A percentile compares a stretch with the other conserved stretches of the same genome.
Evolutionary conservation across 2,329 filamentous ascomycete species (phyloP).

Genomic region (Rosellinia necatrix): DNA sequence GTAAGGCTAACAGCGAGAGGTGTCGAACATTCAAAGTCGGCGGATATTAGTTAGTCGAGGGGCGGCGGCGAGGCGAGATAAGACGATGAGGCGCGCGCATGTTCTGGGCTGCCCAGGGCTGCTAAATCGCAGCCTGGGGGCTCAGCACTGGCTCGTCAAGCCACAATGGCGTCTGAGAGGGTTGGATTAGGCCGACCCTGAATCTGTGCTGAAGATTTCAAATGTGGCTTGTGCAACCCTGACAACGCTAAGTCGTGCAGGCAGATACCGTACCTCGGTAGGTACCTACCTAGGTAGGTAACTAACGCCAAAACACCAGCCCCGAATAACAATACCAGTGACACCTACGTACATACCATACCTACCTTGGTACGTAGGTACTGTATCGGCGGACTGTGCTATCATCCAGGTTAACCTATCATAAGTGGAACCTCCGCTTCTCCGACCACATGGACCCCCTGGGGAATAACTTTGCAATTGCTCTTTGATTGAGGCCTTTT

Average conservation of each 20-base stretch:
- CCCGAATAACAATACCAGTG: no score
- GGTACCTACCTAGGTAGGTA: no score
- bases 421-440: no score
- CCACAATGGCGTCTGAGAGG: conserved; percentile 7
- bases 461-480: not conserved
- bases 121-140: conserved; percentile 20
- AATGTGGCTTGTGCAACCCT: conserved; percentile 8
- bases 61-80: conserved; percentile 2
- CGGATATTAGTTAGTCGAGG: conserved; percentile 15
- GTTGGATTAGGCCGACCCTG: no score
- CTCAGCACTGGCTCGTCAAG: no score
- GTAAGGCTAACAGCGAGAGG: conserved; percentile 7
- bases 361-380: not conserved
- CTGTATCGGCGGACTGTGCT: no score
- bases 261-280: not conserved
- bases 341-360: not conserved
- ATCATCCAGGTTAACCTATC: no score
- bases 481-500: not conserved
- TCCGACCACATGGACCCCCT: not conserved
- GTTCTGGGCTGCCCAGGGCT: not conserved
- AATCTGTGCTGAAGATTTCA: not conserved
- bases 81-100: conserved; percentile 11
- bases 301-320: no score
- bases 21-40: conserved; percentile 7
- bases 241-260: not conserved